These are phyloP conservation scores for Aspergillus kassunensis DNA, from an alignment of 495 filamentous ascomycete species.

Conservation along the genomic window DNA sequence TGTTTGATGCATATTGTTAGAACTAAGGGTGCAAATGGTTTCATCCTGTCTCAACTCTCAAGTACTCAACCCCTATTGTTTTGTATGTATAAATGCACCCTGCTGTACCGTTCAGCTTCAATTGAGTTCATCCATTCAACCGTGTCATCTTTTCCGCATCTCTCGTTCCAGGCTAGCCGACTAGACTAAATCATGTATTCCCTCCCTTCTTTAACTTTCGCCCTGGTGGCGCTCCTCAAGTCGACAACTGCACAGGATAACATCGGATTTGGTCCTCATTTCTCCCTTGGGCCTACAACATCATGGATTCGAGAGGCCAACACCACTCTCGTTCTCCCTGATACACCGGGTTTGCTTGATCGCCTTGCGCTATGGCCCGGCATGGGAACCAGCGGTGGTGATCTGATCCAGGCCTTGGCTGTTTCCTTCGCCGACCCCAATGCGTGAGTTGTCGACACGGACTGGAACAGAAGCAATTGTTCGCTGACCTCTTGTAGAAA, in stretches of 20 bases:
- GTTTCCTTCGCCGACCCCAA: constrained; percentile 29
- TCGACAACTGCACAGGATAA: constrained; percentile 17
- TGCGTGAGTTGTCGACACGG: constrained; percentile 6
- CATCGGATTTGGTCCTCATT: constrained; percentile 30
- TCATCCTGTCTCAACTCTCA: too few relatives aligned
- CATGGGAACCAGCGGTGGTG: constrained; percentile 36
- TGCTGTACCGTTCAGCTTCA: too few relatives aligned
- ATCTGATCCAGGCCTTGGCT: constrained; percentile 35
- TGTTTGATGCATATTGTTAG: not conserved
- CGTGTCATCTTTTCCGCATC: too few relatives aligned
- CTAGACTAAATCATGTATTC: too few relatives aligned
- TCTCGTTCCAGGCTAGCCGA: too few relatives aligned
- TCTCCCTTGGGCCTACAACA: constrained; percentile 31
- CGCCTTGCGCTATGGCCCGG: constrained; percentile 36
- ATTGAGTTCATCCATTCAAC: too few relatives aligned
- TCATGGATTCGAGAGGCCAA: constrained; percentile 34
- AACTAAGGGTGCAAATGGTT: too few relatives aligned
- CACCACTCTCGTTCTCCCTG: constrained; percentile 31
- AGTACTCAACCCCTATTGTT: too few relatives aligned
- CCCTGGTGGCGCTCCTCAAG: constrained; percentile 13
- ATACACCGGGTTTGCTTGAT: constrained; percentile 21
- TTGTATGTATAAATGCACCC: too few relatives aligned
- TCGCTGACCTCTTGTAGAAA: constrained; percentile 17
- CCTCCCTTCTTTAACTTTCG: not conserved
- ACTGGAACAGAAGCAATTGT: not conserved